Evolutionary conservation across 768 basidiomycete species (phyloP).

Genomic region (Russula earlei): DNA sequence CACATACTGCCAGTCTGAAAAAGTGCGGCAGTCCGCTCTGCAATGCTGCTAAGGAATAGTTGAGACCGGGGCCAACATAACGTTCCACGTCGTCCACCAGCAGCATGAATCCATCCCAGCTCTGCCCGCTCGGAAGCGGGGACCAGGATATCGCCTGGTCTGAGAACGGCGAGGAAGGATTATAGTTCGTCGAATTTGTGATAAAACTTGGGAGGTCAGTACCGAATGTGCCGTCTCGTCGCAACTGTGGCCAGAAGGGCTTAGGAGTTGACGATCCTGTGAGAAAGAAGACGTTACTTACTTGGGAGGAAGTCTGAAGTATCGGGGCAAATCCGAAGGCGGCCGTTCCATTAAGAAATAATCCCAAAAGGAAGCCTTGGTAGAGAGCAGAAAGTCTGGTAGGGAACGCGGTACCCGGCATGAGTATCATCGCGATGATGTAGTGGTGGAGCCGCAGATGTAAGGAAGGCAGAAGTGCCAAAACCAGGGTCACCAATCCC

Average conservation of each 20-base stretch:
- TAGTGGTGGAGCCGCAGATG: slow-evolving; percentile 76
- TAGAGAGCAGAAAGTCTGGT: slow-evolving; percentile 71
- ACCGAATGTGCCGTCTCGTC: slow-evolving; percentile 60
- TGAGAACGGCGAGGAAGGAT: slow-evolving; percentile 40
- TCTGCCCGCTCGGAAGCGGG: slow-evolving; percentile 22
- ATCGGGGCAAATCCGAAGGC: slow-evolving; percentile 77
- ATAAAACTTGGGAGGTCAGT: slow-evolving; percentile 60
- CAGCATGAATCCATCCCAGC: slow-evolving; percentile 71
- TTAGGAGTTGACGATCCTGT: not conserved
- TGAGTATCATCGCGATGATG: slow-evolving; percentile 60
- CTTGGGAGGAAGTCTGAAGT: slow-evolving; percentile 63
- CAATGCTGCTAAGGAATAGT: slow-evolving; percentile 59
- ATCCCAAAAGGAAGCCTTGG: slow-evolving; percentile 73
- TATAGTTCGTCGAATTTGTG: slow-evolving; percentile 65
- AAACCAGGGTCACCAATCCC: slow-evolving; percentile 53
- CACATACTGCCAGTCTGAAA: slow-evolving; percentile 61
- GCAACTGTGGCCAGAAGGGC: slow-evolving; percentile 41
- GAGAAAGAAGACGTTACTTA: slow-evolving; percentile 36
- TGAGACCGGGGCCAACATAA: slow-evolving; percentile 59
- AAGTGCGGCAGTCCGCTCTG: slow-evolving; percentile 57
- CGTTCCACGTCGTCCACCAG: slow-evolving; percentile 83
- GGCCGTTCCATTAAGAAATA: slow-evolving; percentile 72
- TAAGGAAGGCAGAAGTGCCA: slow-evolving; percentile 61
- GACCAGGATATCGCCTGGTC: slow-evolving; percentile 50
- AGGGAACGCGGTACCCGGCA: slow-evolving; percentile 74